A percentile compares a stretch with the other conserved stretches of the same genome.
phyloP scores from a whole-genome alignment of 2,329 filamentous ascomycete genomes.

The Thermothelomyces thermophilus region DNA sequence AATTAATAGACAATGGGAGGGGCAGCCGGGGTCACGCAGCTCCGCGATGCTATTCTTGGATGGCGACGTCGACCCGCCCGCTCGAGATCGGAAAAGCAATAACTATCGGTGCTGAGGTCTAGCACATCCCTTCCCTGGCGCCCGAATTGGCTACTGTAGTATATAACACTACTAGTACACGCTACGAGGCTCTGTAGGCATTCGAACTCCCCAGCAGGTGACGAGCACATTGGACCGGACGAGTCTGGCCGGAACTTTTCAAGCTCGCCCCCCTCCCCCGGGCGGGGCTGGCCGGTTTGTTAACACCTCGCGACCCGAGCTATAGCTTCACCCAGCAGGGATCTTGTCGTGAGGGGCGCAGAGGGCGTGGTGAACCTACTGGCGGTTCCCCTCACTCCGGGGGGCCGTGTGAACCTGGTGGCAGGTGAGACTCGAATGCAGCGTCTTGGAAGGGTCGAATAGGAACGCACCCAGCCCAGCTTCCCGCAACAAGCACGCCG shows the following conservation, averaged over 20 bases:
- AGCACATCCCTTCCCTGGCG: neutral
- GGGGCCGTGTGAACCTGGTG: constrained; percentile 1
- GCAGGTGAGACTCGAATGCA: constrained; percentile 2
- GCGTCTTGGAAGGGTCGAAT: constrained; percentile 11
- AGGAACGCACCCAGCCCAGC: constrained; percentile 17
- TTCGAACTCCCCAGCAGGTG: neutral
- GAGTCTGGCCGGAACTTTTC: neutral
- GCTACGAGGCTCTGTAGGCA: neutral
- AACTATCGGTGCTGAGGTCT: neutral
- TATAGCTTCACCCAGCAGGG: constrained; percentile 21
- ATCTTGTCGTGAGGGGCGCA: constrained; percentile 14
- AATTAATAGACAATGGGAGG: too few species aligned
- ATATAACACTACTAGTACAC: too few species aligned
- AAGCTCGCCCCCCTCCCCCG: neutral
- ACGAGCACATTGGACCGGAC: neutral
- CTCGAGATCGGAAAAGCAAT: constrained; percentile 13
- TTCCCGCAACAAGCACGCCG: constrained; percentile 12
- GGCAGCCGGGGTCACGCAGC: constrained; percentile 15
- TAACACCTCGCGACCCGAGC: constrained; percentile 9
- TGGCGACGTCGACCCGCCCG: constrained; percentile 6
- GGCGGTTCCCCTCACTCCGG: neutral
- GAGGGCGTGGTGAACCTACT: constrained; percentile 6
- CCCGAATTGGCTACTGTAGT: neutral
- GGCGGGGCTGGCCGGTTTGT: constrained; percentile 6
- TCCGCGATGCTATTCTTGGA: constrained; percentile 21